phyloP scores from a whole-genome alignment of 768 basidiomycete species.

The Boletus bicolor region DNA sequence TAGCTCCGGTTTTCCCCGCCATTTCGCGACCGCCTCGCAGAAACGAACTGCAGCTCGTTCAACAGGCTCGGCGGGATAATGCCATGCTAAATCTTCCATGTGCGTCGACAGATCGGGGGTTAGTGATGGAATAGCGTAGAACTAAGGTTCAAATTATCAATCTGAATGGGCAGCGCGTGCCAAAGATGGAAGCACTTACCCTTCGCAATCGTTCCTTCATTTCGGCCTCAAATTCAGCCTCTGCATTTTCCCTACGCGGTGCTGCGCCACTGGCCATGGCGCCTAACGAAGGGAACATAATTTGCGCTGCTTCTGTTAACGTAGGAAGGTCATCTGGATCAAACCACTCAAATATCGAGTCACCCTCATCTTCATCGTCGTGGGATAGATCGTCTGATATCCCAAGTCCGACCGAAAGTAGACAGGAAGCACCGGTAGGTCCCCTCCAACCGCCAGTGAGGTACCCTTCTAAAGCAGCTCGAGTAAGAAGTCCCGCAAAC shows the following conservation, averaged over 20 bases:
- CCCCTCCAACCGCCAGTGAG: constrained; percentile 80
- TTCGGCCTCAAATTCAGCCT: constrained; percentile 70
- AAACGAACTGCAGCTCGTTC: constrained; percentile 76
- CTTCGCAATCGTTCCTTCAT: constrained; percentile 69
- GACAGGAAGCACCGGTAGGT: constrained; percentile 60
- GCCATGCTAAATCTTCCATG: constrained; percentile 68
- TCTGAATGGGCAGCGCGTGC: neutral
- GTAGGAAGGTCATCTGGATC: constrained; percentile 77
- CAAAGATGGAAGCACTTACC: constrained; percentile 41
- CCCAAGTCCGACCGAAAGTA: constrained; percentile 71
- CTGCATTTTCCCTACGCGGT: constrained; percentile 45
- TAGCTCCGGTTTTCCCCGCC: constrained; percentile 83
- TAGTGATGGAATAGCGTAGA: constrained; percentile 68
- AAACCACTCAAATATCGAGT: constrained; percentile 50
- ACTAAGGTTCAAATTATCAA: constrained; percentile 42
- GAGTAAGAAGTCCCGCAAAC: constrained; percentile 69
- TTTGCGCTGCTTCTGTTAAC: constrained; percentile 58
- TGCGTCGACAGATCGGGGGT: constrained; percentile 76
- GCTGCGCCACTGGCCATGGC: constrained; percentile 24
- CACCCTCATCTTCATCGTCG: constrained; percentile 33
- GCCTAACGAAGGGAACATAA: constrained; percentile 63
- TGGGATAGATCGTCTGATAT: constrained; percentile 30
- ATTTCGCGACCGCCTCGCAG: constrained; percentile 76
- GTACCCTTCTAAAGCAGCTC: constrained; percentile 85
- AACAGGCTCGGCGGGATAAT: constrained; percentile 77